Evolutionary conservation across 495 filamentous ascomycete species (phyloP).

Genomic region (Schizothecium vesticola): DNA sequence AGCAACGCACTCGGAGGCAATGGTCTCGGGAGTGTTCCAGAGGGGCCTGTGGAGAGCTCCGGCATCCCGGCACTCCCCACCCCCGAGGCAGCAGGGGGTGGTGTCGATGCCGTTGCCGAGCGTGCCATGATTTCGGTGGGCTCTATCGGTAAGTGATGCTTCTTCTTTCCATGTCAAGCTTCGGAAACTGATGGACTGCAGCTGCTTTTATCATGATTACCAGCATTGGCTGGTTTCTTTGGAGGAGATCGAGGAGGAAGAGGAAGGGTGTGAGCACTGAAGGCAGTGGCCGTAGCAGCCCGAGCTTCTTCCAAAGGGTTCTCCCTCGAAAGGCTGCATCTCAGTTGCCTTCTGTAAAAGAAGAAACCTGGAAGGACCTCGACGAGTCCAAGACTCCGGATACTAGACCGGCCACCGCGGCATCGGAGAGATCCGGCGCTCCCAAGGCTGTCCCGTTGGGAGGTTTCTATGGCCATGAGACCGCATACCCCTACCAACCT

Average conservation of each 20-base stretch:
- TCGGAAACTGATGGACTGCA: conserved; percentile 11
- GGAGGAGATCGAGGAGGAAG: conserved; percentile 32
- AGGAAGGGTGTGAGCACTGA: conserved; percentile 10
- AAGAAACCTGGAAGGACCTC: conserved; percentile 14
- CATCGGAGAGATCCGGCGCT: conserved; percentile 23
- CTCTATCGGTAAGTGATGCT: conserved; percentile 40
- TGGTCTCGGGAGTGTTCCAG: neutral
- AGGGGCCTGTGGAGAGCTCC: neutral
- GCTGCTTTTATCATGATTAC: conserved; percentile 39
- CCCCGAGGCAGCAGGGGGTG: neutral
- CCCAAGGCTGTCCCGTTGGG: conserved; percentile 2
- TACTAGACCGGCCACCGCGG: conserved; percentile 29
- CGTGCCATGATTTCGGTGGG: conserved; percentile 43
- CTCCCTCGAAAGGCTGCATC: neutral
- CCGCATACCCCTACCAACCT: conserved; percentile 10
- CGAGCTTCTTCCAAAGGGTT: conserved; percentile 9
- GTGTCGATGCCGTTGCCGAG: conserved; percentile 34
- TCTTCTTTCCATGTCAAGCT: neutral
- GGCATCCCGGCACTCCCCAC: neutral
- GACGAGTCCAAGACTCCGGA: neutral
- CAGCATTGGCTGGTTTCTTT: conserved; percentile 37
- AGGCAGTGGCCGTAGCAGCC: neutral
- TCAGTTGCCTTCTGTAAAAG: conserved; percentile 13
- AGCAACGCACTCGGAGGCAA: conserved; percentile 13
- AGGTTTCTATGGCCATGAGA: conserved; percentile 28